Evolutionary conservation across 2,329 filamentous ascomycete genomes (phyloP).

Genomic region (Truncatella angustata): DNA sequence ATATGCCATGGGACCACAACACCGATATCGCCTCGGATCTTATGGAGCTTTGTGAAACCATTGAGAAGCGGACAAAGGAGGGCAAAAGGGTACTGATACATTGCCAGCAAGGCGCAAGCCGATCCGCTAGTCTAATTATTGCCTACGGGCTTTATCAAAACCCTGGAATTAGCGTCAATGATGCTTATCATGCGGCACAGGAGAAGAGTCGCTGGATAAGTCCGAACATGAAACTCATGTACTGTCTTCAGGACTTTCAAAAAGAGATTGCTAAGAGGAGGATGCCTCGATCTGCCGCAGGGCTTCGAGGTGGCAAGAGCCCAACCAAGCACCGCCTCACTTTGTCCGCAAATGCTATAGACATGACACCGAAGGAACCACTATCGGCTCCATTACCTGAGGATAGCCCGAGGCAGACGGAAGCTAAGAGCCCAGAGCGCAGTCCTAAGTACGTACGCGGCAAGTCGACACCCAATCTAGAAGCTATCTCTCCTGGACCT

Average conservation of each 20-base stretch:
- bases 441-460: conserved; percentile 48
- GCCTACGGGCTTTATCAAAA: conserved; percentile 82
- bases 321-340: conserved; percentile 60
- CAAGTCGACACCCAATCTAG: conserved; percentile 50
- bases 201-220: conserved; percentile 83
- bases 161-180: conserved; percentile 73
- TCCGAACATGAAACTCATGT: conserved; percentile 89
- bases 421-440: conserved; percentile 37
- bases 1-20: conserved; percentile 86
- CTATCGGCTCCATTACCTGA: conserved; percentile 59
- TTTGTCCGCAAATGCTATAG: conserved; percentile 58
- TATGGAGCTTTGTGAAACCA: conserved; percentile 70
- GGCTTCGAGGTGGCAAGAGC: conserved; percentile 50
- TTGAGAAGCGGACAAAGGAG: conserved; percentile 68
- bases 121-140: conserved; percentile 82
- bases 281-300: conserved; percentile 42
- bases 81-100: conserved; percentile 80
- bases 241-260: conserved; percentile 81
- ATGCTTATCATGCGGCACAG: conserved; percentile 80
- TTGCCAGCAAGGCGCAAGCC: conserved; percentile 82
- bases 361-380: conserved; percentile 52
- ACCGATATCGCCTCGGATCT: conserved; percentile 80
- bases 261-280: conserved; percentile 58
- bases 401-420: conserved; percentile 46
- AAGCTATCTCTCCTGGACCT: conserved; percentile 58